phyloP scores from a whole-genome alignment of 306 rosid species.

The Geum urbanum region DNA sequence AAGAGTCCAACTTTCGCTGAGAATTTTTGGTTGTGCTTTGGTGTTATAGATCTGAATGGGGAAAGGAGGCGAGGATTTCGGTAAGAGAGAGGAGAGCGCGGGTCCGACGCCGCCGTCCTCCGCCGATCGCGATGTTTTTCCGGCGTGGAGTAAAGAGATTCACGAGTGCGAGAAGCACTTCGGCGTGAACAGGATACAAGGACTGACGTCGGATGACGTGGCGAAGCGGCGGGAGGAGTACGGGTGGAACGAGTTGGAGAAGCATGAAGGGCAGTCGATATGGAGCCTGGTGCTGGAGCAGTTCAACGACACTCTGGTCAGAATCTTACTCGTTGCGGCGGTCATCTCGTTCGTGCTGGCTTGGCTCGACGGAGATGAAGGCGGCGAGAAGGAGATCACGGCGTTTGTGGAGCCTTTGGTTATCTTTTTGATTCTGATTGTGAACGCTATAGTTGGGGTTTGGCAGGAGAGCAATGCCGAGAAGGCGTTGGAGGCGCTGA shows the following conservation, averaged over 20 bases:
- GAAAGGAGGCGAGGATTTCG: slow-evolving; percentile 51
- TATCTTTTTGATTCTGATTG: slow-evolving; percentile 46
- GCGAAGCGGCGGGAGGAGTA: slow-evolving; percentile 48
- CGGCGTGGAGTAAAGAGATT: slow-evolving; percentile 69
- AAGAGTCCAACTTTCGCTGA: neutral
- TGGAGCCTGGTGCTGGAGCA: slow-evolving; percentile 66
- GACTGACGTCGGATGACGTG: slow-evolving; percentile 46
- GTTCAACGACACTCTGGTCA: slow-evolving; percentile 79
- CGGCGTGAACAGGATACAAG: slow-evolving; percentile 40
- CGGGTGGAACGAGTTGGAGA: slow-evolving; percentile 77
- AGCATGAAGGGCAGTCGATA: slow-evolving; percentile 75
- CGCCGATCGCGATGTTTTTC: slow-evolving; percentile 32
- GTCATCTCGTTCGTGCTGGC: slow-evolving; percentile 81
- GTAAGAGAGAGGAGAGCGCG: slow-evolving; percentile 32
- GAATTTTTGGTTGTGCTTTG: neutral
- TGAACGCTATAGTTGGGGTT: slow-evolving; percentile 69
- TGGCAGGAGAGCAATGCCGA: slow-evolving; percentile 98
- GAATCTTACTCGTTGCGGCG: slow-evolving; percentile 83
- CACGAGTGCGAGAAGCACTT: slow-evolving; percentile 61
- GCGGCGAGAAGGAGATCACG: slow-evolving; percentile 46
- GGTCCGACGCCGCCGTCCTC: slow-evolving; percentile 16
- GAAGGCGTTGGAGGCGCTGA: slow-evolving; percentile 84
- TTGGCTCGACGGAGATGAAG: slow-evolving; percentile 71
- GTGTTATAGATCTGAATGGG: slow-evolving; percentile 44
- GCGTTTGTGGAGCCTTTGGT: slow-evolving; percentile 54